Evolutionary conservation across 345 rosid species (phyloP), one percentile per base, ranked within the genome.

Genomic region (Mallotus nudiflorus): DNA sequence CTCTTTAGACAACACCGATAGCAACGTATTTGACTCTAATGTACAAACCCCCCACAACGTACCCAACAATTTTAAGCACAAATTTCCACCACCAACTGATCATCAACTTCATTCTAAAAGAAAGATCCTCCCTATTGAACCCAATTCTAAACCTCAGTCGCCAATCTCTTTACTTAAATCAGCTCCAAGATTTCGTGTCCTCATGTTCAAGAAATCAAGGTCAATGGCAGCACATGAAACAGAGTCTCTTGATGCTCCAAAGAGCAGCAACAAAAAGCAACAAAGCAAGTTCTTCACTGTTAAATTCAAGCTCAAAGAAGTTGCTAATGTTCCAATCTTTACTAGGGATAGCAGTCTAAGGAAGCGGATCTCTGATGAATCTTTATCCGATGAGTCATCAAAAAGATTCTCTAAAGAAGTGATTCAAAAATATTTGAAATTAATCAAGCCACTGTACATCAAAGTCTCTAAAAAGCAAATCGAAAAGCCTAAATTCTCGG

Each of bases 61-160:
- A 19, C 8, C 27, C 46, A 19, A 2, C 46, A 73, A 63, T 65
- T 55, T 27, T 19, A 68, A 73, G 24, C 55, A 28, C 48, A 66
- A 71, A 33, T 72, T 51, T 71, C 61, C 40, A 48, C 71, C 66
- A 19, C 79, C 78, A 19, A 24, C 81, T 29, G 55, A 42, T 9
- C 14, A 33, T 9, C 8, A 82, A 51, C 70, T 74, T 22, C n/a
- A 80, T 66, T 86, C 87, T 18, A 93, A 89, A 66, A 78, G 92
- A 69, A 90, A 85, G 80, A 77, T 94, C 77, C 82, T 94, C 27
- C 97, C 97, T 4, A 77, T 84, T 42, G 96, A 91, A 13, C 79
- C 80, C 60, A 29, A 51, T 44, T 77, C 82, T 0, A 88, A 86
- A 42, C 88, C 87, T 2, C 93, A 80, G 22, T 85, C 97, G 24